Percentiles rank a stretch among this genome's conserved stretches.
Conservation (phyloP, 106 monocot species). For the Posidonia australis region DNA sequence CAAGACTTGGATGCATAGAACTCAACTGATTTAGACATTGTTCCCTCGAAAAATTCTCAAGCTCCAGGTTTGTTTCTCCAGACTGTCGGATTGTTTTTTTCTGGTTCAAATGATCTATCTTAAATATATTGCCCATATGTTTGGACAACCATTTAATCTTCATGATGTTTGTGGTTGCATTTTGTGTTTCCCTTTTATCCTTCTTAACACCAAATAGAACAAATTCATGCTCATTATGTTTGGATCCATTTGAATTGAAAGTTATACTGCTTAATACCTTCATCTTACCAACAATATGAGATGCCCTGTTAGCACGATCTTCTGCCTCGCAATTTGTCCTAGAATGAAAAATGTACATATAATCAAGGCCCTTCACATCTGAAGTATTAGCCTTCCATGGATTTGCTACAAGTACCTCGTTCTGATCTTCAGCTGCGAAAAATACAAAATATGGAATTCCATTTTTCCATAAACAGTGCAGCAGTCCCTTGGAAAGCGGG, state of each 20-base stretch:
- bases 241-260: constrained; percentile 21
- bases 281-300: constrained; percentile 55
- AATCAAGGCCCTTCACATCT: constrained; percentile 30
- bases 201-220: constrained; percentile 43
- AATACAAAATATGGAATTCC: constrained; percentile 41
- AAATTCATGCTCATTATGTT: constrained; percentile 51
- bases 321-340: constrained; percentile 9
- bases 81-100: constrained; percentile 13
- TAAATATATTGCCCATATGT: constrained; percentile 32
- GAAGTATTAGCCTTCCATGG: constrained; percentile 27
- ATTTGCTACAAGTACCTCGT: constrained; percentile 29
- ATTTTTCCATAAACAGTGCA: constrained; percentile 36
- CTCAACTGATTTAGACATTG: constrained; percentile 3
- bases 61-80: constrained; percentile 8
- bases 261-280: constrained; percentile 51
- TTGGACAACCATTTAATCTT: constrained; percentile 39
- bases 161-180: constrained; percentile 4
- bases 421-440: constrained; percentile 15
- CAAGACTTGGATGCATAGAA: constrained; percentile 22
- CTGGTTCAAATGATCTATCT: constrained; percentile 15
- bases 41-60: constrained; percentile 7
- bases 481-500: constrained; percentile 30
- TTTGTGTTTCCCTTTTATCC: constrained; percentile 19
- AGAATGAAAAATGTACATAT: constrained; percentile 49
- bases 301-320: background rate